A percentile compares a stretch with the other conserved stretches of the same genome.
Conservation (phyloP, 2,329 filamentous ascomycete species). For the Claviceps africana region DNA sequence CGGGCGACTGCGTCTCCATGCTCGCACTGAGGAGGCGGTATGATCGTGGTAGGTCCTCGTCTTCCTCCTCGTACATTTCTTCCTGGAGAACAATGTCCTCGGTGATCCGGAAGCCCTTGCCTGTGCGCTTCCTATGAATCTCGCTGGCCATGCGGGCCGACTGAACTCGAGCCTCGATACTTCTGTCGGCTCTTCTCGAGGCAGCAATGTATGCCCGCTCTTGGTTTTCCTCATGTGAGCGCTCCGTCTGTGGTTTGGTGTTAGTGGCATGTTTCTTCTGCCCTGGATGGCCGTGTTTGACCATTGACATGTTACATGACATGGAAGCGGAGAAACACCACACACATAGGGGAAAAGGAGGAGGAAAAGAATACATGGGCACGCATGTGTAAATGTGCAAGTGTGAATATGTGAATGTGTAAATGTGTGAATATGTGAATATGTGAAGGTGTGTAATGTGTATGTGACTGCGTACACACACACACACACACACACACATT, state of each 20-base stretch:
- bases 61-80: constrained; percentile 94
- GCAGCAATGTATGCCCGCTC: constrained; percentile 87
- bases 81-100: constrained; percentile 79
- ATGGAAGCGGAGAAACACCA: not conserved
- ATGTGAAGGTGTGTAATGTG: too few species aligned
- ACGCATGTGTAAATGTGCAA: not conserved
- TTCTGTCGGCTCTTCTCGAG: constrained; percentile 73
- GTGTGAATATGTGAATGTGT: not conserved
- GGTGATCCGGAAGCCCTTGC: constrained; percentile 66
- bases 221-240: constrained; percentile 69
- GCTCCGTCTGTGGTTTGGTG: constrained; percentile 41
- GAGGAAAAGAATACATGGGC: not conserved
- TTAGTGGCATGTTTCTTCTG: not conserved
- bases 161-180: constrained; percentile 73
- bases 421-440: too few species aligned
- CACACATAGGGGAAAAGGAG: too few species aligned
- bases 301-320: too few species aligned
- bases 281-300: not conserved
- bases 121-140: constrained; percentile 78
- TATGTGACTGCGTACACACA: too few species aligned
- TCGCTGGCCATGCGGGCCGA: constrained; percentile 81
- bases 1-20: constrained; percentile 43
- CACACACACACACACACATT: too few species aligned
- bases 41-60: constrained; percentile 60
- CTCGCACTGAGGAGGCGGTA: constrained; percentile 50